These are phyloP conservation scores for Citrus trifoliata DNA, from an alignment of 345 rosid species.

Conservation along the genomic window DNA sequence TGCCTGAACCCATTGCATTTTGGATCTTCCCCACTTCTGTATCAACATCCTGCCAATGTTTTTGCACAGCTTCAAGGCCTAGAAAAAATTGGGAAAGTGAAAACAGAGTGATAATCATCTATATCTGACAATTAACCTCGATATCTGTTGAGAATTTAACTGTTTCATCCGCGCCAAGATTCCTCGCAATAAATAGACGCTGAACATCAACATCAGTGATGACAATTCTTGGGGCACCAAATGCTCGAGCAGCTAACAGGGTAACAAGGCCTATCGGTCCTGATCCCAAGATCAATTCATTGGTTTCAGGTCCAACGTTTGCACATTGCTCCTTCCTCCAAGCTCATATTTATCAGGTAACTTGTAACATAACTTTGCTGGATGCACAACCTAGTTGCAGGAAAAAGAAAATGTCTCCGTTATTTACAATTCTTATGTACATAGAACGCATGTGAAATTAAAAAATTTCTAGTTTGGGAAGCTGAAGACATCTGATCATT, in stretches of 20 bases:
- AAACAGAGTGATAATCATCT: too few relatives aligned
- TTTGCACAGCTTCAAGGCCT: neutral
- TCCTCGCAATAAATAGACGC: slow-evolving; percentile 44
- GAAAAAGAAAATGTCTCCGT: neutral
- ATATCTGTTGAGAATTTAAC: slow-evolving; percentile 44
- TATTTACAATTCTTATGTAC: neutral
- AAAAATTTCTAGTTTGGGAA: neutral
- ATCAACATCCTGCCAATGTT: slow-evolving; percentile 33
- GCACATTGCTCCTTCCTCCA: slow-evolving; percentile 78
- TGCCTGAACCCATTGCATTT: slow-evolving; percentile 36
- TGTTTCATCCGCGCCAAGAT: slow-evolving; percentile 45
- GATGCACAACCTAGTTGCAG: slow-evolving; percentile 52
- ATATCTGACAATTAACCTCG: slow-evolving; percentile 28
- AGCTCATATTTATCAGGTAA: slow-evolving; percentile 59
- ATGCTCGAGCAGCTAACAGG: slow-evolving; percentile 56
- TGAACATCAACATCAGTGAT: slow-evolving; percentile 48
- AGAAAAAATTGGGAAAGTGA: neutral
- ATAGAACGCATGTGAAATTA: neutral
- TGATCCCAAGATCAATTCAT: slow-evolving; percentile 52
- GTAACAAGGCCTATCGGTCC: slow-evolving; percentile 65
- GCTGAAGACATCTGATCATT: neutral
- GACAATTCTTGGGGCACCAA: slow-evolving; percentile 49
- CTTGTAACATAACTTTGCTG: slow-evolving; percentile 53
- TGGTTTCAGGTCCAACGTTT: slow-evolving; percentile 45
- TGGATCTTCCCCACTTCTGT: slow-evolving; percentile 46